Evolutionary conservation across 2,329 filamentous ascomycete species (phyloP), one percentile per base, ranked within the genome.

Genomic region (Trichoderma oligosporum): DNA sequence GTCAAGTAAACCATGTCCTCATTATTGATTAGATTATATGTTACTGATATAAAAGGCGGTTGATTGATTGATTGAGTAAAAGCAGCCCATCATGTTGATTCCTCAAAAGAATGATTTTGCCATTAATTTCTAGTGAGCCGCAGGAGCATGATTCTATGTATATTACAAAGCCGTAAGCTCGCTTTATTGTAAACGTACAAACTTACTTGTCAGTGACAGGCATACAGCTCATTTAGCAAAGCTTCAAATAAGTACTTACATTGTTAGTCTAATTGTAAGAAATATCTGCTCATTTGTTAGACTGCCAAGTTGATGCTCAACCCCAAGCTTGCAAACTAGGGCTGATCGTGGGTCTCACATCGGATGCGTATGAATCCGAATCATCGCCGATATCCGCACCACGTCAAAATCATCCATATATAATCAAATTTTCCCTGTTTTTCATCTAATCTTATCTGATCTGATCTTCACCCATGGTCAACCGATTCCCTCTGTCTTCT

Each of bases 381-480:
- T 9, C 24, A 20, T 38, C 22, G 35, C 47, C 47, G 47, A 31
- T 4, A 22, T n/a, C 22, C 24, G 16, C 5, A 4, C 12, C 14
- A 31, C n/a, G 11, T 35, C 24, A 11, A 11, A 31, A 16, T 14
- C 20, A 25, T 7, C 24, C 33, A 39, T 51, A 51, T 51, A 51
- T 51, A 51, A 29, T 51, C 35, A 44, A 7, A 51, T 51, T 4
- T 35, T 8, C 18, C 35, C 20, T 7, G 27, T 12, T 41, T 7
- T 9, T 25, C 49, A 53, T 53, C 49, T 53, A 53, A 53, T 53
- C 49, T 53, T 53, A 53, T 53, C 49, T 53, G 48, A 53, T 53
- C 38, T 14, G 49, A 44, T 53, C n/a, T 33, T 53, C n/a, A 1
- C 11, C 14, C 4, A 53, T 44, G 39, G 1, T 44, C 38, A 18